A percentile compares a stretch with the other conserved stretches of the same genome.
Evolutionary conservation across 495 filamentous ascomycete species (phyloP).

Genomic region (Tuber magnatum): DNA sequence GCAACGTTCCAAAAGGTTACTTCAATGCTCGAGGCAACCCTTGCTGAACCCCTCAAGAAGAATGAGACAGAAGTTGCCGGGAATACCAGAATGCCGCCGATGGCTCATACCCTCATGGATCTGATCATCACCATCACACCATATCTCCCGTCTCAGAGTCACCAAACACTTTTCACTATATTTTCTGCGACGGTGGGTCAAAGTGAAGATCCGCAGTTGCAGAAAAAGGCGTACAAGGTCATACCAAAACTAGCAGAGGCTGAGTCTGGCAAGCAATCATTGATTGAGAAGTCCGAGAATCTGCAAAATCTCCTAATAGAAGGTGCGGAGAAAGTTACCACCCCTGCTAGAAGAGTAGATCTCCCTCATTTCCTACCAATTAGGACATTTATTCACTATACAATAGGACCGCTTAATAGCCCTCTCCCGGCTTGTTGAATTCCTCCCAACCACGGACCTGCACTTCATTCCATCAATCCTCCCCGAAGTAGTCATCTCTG

Average conservation of each 20-base stretch:
- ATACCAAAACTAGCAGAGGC: constrained; percentile 82
- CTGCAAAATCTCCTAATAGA: constrained; percentile 70
- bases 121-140: constrained; percentile 90
- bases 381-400: constrained; percentile 14
- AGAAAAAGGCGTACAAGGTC: constrained; percentile 98
- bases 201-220: constrained; percentile 78
- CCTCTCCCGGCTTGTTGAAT: constrained; percentile 67
- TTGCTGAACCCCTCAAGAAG: constrained; percentile 57
- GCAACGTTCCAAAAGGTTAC: constrained; percentile 81
- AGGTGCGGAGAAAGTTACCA: constrained; percentile 70
- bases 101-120: constrained; percentile 90
- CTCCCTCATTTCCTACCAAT: neutral
- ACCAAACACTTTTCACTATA: constrained; percentile 71
- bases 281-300: constrained; percentile 63
- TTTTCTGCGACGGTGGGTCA: constrained; percentile 70
- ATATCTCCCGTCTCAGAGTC: constrained; percentile 78
- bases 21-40: constrained; percentile 67
- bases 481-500: constrained; percentile 85
- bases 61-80: constrained; percentile 50
- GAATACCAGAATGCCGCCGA: constrained; percentile 67
- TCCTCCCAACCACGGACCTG: constrained; percentile 64
- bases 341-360: constrained; percentile 56
- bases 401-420: constrained; percentile 69
- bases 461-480: constrained; percentile 89
- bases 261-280: constrained; percentile 60